Evolutionary conservation across 2,329 filamentous ascomycete species (phyloP).

Genomic region (Pleomassaria siparia): DNA sequence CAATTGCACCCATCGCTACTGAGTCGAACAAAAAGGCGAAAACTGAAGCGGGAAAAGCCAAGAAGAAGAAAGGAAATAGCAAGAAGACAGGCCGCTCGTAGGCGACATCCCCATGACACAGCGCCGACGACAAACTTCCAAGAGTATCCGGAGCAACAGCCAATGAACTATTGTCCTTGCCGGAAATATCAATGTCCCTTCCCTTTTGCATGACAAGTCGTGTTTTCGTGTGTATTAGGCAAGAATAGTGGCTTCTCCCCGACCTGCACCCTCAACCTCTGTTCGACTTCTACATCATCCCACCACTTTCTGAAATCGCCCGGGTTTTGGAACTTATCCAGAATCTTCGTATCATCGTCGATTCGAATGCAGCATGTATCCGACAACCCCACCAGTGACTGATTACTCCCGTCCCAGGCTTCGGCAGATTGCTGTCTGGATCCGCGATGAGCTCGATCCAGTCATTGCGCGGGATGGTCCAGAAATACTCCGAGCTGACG

Average conservation of each 20-base stretch:
- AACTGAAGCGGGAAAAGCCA: neutral
- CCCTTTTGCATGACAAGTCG: neutral
- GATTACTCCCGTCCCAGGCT: slow-evolving; percentile 35
- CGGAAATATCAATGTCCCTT: neutral
- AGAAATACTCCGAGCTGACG: slow-evolving; percentile 45
- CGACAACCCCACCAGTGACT: slow-evolving; percentile 8
- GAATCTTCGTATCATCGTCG: neutral
- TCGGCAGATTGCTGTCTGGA: slow-evolving; percentile 45
- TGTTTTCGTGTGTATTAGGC: neutral
- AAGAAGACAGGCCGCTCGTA: neutral
- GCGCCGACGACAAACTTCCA: neutral
- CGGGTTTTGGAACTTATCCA: too few species aligned
- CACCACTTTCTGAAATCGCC: neutral
- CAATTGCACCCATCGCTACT: neutral
- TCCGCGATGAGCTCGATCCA: slow-evolving; percentile 51
- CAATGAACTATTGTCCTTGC: neutral
- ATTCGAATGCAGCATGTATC: neutral
- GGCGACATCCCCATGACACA: neutral
- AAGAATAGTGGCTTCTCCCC: neutral
- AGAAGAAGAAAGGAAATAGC: neutral
- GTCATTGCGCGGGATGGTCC: slow-evolving; percentile 50
- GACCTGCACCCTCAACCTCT: neutral
- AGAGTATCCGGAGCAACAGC: neutral
- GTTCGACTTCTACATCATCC: neutral
- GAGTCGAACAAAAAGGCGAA: neutral